phyloP scores from a whole-genome alignment of 1,284 basidiomycete genomes.

The Sphagnurus paluster region DNA sequence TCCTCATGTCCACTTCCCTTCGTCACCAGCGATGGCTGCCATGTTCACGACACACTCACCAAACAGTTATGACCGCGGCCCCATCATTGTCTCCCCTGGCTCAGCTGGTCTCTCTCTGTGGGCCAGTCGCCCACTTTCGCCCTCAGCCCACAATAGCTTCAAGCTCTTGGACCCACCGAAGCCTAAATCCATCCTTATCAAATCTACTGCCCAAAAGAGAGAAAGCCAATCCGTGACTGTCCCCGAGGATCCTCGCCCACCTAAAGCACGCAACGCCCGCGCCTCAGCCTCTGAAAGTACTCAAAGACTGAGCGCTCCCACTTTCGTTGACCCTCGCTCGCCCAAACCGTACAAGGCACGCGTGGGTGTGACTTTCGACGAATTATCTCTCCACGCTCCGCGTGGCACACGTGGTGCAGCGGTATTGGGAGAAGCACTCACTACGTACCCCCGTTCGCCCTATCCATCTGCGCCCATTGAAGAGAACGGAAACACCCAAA shows the following conservation, averaged over 20 bases:
- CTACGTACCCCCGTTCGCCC: constrained; percentile 41
- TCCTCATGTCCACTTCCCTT: constrained; percentile 61
- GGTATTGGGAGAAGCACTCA: constrained; percentile 32
- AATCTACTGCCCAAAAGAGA: constrained; percentile 2
- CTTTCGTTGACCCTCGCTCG: constrained; percentile 13
- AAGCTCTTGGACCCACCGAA: constrained; percentile 33
- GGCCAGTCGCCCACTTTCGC: constrained; percentile 41
- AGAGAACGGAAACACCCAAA: constrained; percentile 15
- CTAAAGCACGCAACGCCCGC: constrained; percentile 22
- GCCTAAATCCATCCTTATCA: constrained; percentile 24
- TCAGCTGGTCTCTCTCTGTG: constrained; percentile 47
- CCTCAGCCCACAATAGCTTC: constrained; percentile 33
- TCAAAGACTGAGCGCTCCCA: too few species aligned
- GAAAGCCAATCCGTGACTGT: constrained; percentile 6
- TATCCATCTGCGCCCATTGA: constrained; percentile 39
- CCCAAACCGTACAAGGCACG: constrained; percentile 23
- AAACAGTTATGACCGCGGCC: constrained; percentile 52
- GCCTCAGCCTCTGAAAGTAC: too few species aligned
- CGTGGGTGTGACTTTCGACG: constrained; percentile 28
- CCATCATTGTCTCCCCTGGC: constrained; percentile 54
- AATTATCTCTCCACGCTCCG: constrained; percentile 25
- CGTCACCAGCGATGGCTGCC: constrained; percentile 50
- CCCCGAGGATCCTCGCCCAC: constrained; percentile 15
- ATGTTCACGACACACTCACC: constrained; percentile 52
- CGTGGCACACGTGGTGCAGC: constrained; percentile 20